Evolutionary conservation across 2,329 filamentous ascomycete species (phyloP).

Genomic region (Dichotomopilus funicola): DNA sequence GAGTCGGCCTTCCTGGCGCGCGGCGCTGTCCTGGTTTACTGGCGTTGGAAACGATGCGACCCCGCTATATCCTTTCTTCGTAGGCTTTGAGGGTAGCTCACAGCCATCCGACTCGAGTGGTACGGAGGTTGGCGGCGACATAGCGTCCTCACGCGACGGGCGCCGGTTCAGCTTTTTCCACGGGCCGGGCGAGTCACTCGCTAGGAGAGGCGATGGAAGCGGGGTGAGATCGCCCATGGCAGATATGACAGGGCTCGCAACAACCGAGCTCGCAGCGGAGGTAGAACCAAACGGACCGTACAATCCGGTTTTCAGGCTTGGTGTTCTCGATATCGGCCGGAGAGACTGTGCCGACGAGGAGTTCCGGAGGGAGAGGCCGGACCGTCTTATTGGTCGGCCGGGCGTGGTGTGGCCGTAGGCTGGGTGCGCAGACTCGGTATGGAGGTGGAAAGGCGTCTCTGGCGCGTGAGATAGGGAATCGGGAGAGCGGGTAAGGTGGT

Average conservation of each 20-base stretch:
- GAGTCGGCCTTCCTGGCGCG: slow-evolving; percentile 25
- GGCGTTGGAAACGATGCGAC: slow-evolving; percentile 32
- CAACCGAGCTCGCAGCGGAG: slow-evolving; percentile 57
- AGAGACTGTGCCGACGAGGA: slow-evolving; percentile 41
- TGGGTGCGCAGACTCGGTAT: slow-evolving; percentile 18
- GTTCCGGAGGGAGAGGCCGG: slow-evolving; percentile 29
- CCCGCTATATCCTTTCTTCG: slow-evolving; percentile 51
- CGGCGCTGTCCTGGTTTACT: slow-evolving; percentile 24
- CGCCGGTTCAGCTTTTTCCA: slow-evolving; percentile 52
- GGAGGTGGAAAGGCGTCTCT: slow-evolving; percentile 14
- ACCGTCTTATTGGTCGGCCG: slow-evolving; percentile 13
- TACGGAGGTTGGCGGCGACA: slow-evolving; percentile 26
- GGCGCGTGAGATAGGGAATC: slow-evolving; percentile 11
- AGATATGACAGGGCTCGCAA: slow-evolving; percentile 67
- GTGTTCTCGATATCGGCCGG: slow-evolving; percentile 51
- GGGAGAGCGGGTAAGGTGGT: slow-evolving; percentile 8
- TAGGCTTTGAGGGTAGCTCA: slow-evolving; percentile 43
- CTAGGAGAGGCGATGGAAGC: slow-evolving; percentile 66
- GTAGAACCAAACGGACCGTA: slow-evolving; percentile 42
- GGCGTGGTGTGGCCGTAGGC: slow-evolving; percentile 24
- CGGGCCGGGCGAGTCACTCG: slow-evolving; percentile 58
- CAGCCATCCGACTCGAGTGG: slow-evolving; percentile 25
- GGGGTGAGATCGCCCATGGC: slow-evolving; percentile 75
- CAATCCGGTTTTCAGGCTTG: slow-evolving; percentile 52
- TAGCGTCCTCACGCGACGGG: slow-evolving; percentile 40